phyloP scores from a whole-genome alignment of 306 rosid species.

The Inga oerstediana region DNA sequence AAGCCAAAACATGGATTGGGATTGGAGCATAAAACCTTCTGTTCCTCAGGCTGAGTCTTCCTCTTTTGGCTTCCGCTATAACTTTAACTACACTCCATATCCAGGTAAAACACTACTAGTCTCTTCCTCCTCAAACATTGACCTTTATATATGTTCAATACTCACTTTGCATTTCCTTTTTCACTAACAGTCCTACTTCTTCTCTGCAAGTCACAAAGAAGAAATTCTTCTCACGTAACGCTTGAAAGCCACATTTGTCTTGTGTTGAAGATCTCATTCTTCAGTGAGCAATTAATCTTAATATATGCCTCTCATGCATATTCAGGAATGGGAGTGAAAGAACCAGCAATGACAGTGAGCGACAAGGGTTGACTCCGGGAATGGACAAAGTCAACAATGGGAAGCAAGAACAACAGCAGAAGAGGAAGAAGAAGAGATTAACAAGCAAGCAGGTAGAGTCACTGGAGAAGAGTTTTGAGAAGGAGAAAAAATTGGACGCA shows the following conservation, averaged over 20 bases:
- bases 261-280: background rate
- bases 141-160: background rate
- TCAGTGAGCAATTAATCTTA: background rate
- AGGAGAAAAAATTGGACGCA: conserved; percentile 82
- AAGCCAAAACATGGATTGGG: conserved; percentile 73
- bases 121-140: background rate
- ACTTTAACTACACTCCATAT: conserved; percentile 55
- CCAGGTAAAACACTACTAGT: conserved; percentile 48
- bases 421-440: conserved; percentile 79
- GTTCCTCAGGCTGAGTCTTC: conserved; percentile 67
- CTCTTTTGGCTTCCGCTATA: conserved; percentile 65
- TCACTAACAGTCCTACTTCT: background rate
- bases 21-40: conserved; percentile 61
- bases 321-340: conserved; percentile 65
- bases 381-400: conserved; percentile 44
- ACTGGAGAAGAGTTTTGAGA: conserved; percentile 79
- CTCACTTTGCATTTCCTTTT: background rate
- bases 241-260: background rate
- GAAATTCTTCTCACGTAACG: background rate
- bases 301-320: background rate
- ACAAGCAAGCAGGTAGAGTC: conserved; percentile 65
- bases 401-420: conserved; percentile 56
- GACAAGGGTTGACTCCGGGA: conserved; percentile 30
- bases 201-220: background rate
- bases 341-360: conserved; percentile 41